A percentile compares a stretch with the other conserved stretches of the same genome.
phyloP scores from a whole-genome alignment of 805 yeast genomes.

The Ogataea paraovalis region DNA sequence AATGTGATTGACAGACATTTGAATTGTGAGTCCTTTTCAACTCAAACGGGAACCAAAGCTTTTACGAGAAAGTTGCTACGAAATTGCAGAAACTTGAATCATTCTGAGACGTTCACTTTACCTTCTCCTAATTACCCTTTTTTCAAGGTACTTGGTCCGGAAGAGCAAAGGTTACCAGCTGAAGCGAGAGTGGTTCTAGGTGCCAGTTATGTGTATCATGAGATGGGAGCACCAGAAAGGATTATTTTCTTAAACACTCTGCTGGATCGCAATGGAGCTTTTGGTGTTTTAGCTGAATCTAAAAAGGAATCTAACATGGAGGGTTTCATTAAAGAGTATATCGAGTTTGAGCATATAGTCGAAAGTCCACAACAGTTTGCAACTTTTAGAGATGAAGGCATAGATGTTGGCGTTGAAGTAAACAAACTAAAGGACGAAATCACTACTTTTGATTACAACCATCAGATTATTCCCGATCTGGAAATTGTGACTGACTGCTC shows the following conservation, averaged over 20 bases:
- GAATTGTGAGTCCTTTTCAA: conserved; percentile 18
- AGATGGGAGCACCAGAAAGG: conserved; percentile 32
- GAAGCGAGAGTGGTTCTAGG: conserved; percentile 34
- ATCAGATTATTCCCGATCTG: background rate
- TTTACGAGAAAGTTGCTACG: background rate
- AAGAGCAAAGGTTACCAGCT: conserved; percentile 23
- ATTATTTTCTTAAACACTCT: conserved; percentile 27
- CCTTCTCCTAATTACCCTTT: conserved; percentile 21
- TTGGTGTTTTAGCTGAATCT: conserved; percentile 14
- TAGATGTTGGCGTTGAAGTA: conserved; percentile 13
- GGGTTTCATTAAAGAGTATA: conserved; percentile 12
- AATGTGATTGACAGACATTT: conserved; percentile 7
- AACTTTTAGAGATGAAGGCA: conserved; percentile 1
- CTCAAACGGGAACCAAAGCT: conserved; percentile 13
- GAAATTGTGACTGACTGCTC: conserved; percentile 5
- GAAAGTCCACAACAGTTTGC: background rate
- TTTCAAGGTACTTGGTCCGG: conserved; percentile 24
- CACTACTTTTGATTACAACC: conserved; percentile 2
- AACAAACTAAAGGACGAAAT: conserved; percentile 5
- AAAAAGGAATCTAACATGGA: background rate
- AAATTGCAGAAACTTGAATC: conserved; percentile 11
- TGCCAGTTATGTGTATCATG: conserved; percentile 30
- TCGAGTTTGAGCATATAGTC: conserved; percentile 1
- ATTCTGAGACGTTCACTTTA: conserved; percentile 5
- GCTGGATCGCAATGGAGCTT: conserved; percentile 10